Evolutionary conservation across 176 grass and related monocot species (phyloP), one percentile per base, ranked within the genome.

Genomic region (Oryza officinalis): DNA sequence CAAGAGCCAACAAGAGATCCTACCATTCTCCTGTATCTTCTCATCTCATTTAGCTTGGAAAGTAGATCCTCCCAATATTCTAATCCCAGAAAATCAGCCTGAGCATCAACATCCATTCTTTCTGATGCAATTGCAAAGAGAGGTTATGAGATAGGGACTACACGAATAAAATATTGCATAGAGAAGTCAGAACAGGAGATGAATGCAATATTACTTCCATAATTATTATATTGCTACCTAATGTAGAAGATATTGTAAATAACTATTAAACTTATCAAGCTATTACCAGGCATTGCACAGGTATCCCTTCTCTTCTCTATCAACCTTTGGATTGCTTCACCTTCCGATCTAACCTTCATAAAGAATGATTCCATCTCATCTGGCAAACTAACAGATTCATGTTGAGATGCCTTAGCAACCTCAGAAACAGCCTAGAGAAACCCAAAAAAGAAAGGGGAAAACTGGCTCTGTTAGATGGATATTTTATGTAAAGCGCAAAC

Each of bases 1-100:
- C 93, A 98, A 83, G 93, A 98, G 65, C 89, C 89, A 83, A 83
- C 70, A 87, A 98, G 93, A 79, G 89, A 98, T 77, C 93, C 93
- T 85, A 98, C 82, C 65, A 88, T 95, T 82, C 89, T 90, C 83
- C 93, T 98, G 78, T 98, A 95, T 85, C 93, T 90, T 82, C 75
- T 98, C 81, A 86, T 95, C 80, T 98, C 93, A 90, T 88, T 88
- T 72, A 98, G 41, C 37, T 90, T 95, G 65, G 82, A 90, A 70
- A 95, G 67, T 66, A 90, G 80, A 67, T 94, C 90, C 46, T 98
- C 93, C 89, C 96, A 98, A 85, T 93, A 93, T 85, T 93, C 93
- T 72, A 98, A 87, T 83, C 40, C 71, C 69, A 91, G 57, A 93
- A 81, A 74, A 84, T 87, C 66, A 67, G 72, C 52, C 50, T 86